Base-by-base conservation (phyloP, 192 early-diverging fungal species). In the Backusella macrospora region DNA sequence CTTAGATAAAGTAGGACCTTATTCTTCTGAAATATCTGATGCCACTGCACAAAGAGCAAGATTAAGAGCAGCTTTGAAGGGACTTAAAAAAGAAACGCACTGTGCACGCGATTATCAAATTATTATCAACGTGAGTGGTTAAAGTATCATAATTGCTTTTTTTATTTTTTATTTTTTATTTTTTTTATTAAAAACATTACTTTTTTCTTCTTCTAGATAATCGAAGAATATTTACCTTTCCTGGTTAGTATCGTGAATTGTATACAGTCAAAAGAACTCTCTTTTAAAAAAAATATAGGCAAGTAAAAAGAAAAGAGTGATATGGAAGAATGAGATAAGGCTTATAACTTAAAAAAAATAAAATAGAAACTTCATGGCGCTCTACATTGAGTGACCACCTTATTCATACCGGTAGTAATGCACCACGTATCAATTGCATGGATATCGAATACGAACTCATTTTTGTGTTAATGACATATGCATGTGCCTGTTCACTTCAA, bases 281-380 rank as follows among this genome's bases (percentile, higher is more conserved):
- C 65, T 66, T 59, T 76, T 39, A 71, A 74, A 40, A 76, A 44
- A 29, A 74, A 71, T 29, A 77, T 82, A 62, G 78, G 78, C 75
- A 78, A 63, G 59, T 21, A 34, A 34, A 45, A 47, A 4, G 1
- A 29, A 45, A 21, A 44, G 18, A 9, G n/a, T n/a, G n/a, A n/a
- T n/a, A n/a, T n/a, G n/a, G 5, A 34, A 10, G 34, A n/a, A 21
- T 10, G 1, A 6, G 15, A 14, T 15, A 6, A 66, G n/a, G n/a
- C 34, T 40, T 40, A 66, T 43, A 21, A 66, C 38, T 16, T 48
- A 47, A 5, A 59, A 3, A 7, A 59, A 12, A 23, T 4, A 44
- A 59, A 44, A 40, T 73, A 88, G 86, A 85, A 71, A 85, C 85
- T n/a, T 84, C 83, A 76, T 89, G 87, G 87, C 82, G 86, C 5